Evolutionary conservation across 2,329 filamentous ascomycete genomes (phyloP).

Genomic region (Colletotrichum magnum): DNA sequence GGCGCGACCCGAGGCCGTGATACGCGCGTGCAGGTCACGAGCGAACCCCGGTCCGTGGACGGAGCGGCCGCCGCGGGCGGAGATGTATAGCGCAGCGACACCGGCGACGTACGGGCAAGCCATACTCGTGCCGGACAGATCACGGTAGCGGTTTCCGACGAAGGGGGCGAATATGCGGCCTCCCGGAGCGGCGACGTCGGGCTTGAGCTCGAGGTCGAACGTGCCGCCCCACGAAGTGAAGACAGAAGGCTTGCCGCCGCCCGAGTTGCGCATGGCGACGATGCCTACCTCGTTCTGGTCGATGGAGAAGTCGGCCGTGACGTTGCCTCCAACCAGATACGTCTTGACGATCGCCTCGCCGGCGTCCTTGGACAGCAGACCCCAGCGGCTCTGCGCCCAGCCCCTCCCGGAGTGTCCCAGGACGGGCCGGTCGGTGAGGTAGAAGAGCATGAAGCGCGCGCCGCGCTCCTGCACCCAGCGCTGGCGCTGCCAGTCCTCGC

Average conservation of each 20-base stretch:
- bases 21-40: conserved; percentile 35
- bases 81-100: conserved; percentile 61
- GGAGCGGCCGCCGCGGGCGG: conserved; percentile 56
- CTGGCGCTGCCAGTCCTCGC: conserved; percentile 44
- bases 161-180: conserved; percentile 66
- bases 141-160: conserved; percentile 58
- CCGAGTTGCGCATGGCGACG: conserved; percentile 37
- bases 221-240: conserved; percentile 56
- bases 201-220: conserved; percentile 65
- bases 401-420: conserved; percentile 25
- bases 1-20: conserved; percentile 36
- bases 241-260: conserved; percentile 58
- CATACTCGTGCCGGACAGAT: conserved; percentile 70
- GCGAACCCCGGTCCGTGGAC: conserved; percentile 46
- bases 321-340: conserved; percentile 47
- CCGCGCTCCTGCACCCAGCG: conserved; percentile 48
- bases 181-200: conserved; percentile 65
- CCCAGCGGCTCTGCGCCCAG: conserved; percentile 36
- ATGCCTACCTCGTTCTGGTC: conserved; percentile 23
- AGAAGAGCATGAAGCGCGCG: conserved; percentile 50
- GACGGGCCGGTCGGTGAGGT: conserved; percentile 47
- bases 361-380: conserved; percentile 39
- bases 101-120: conserved; percentile 68
- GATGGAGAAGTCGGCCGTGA: conserved; percentile 47
- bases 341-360: conserved; percentile 51